Base-by-base conservation (phyloP, 768 basidiomycete genomes). In the Botryobasidium botryosum region DNA sequence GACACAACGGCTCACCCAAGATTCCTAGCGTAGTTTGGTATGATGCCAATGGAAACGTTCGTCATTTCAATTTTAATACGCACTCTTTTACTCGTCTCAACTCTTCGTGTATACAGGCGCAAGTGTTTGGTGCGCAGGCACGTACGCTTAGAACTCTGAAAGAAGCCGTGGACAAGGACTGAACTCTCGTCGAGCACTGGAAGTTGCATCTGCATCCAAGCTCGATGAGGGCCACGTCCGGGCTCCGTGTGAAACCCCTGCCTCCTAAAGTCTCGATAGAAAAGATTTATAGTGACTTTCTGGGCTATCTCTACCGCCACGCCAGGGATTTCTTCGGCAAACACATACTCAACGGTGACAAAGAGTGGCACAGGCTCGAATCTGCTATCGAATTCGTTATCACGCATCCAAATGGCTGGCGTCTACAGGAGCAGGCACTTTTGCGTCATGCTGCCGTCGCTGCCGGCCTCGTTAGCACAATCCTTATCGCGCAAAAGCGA, bases 331-430 rank as follows among this genome's bases (percentile, higher is more conserved):
- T 51, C 40, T 47, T 62, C 29, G 41, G 45, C 12, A 44, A 18
- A 32, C 40, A 27, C 40, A 29, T 28, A 10, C 15, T 28, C 28
- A 24, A 42, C 10, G 40, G 40, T 8, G 23, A 24, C 7, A 10
- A 13, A 8, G 23, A 26, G 12, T 42, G 40, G 40, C 25, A 42
- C 27, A 42, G 15, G 8, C 40, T 12, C 13, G 8, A 12, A 7
- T 8, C 10, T 24, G 8, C 40, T 27, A 27, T 27, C 13, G 40
- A 42, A 8, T 26, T 42, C 2, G 40, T 42, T 21, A 42, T 42
- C 24, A 21, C 40, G 6, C 45, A 49, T 53, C 65, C 67, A 1
- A 68, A 68, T 46, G 67, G 69, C 26, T 69, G 68, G 69, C 67
- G 64, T 48, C 64, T 64, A 5, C 55, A 57, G 0, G 64, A 70